phyloP scores from a whole-genome alignment of 192 early-diverging fungal genomes.

The Nowakowskiella sp. region DNA sequence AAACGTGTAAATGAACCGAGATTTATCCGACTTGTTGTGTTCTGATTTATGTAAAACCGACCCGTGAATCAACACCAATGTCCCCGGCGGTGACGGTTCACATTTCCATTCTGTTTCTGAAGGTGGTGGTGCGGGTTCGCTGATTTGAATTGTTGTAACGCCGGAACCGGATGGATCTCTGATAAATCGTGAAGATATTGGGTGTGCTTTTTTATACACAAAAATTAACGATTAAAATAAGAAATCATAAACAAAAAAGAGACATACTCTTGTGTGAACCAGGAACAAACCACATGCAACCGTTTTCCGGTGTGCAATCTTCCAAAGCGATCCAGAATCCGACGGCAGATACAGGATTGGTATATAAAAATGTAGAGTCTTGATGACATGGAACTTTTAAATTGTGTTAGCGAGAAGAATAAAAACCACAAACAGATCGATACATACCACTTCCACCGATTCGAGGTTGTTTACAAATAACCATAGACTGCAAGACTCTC shows the following conservation, averaged over 20 bases:
- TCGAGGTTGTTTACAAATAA: slow-evolving; percentile 73
- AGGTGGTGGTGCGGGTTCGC: slow-evolving; percentile 43
- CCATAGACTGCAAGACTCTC: slow-evolving; percentile 79
- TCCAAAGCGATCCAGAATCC: slow-evolving; percentile 92
- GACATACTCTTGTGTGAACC: slow-evolving; percentile 68
- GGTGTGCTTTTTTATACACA: slow-evolving; percentile 27
- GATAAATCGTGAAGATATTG: slow-evolving; percentile 57
- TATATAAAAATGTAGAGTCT: slow-evolving; percentile 89
- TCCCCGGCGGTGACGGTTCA: slow-evolving; percentile 35
- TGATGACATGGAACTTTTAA: slow-evolving; percentile 78
- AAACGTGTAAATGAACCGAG: slow-evolving; percentile 92
- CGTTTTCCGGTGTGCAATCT: slow-evolving; percentile 79
- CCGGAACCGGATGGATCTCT: slow-evolving; percentile 44
- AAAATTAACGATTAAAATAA: slow-evolving; percentile 1
- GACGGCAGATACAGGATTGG: slow-evolving; percentile 69
- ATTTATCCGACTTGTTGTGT: slow-evolving; percentile 65
- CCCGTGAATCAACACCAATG: slow-evolving; percentile 86
- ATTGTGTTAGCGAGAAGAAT: background rate
- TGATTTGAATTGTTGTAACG: slow-evolving; percentile 49
- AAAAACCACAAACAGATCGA: background rate
- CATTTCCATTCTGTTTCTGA: slow-evolving; percentile 48
- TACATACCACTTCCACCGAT: slow-evolving; percentile 32
- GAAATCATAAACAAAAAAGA: background rate
- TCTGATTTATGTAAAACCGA: slow-evolving; percentile 75
- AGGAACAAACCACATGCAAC: slow-evolving; percentile 76